These are phyloP conservation scores for Meyerozyma elateridarum DNA, from an alignment of 1,139 yeast genomes.

Conservation along the genomic window DNA sequence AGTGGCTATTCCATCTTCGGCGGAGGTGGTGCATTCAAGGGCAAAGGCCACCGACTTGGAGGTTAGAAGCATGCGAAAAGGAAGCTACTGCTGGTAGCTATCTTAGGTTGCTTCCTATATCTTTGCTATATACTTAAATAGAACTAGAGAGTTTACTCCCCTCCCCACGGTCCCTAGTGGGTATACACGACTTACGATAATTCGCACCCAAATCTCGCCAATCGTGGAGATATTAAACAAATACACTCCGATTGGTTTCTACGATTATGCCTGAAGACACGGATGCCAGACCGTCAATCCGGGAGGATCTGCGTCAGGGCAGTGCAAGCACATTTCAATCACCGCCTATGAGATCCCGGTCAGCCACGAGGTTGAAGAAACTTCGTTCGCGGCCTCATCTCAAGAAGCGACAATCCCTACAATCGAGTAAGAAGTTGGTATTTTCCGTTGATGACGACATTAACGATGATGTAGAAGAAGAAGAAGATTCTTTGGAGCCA, in stretches of 20 bases:
- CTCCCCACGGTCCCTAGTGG: too few relatives aligned
- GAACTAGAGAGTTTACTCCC: too few relatives aligned
- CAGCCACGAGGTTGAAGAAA: slow-evolving; percentile 14
- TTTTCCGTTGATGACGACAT: slow-evolving; percentile 75
- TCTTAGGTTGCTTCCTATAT: too few relatives aligned
- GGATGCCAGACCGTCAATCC: too few relatives aligned
- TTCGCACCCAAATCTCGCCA: too few relatives aligned
- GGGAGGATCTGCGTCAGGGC: slow-evolving; percentile 5
- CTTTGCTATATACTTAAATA: too few relatives aligned
- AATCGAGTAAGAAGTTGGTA: slow-evolving; percentile 28
- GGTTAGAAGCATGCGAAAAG: too few relatives aligned
- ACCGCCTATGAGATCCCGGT: slow-evolving; percentile 10
- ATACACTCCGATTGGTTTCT: too few relatives aligned
- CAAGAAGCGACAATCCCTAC: slow-evolving; percentile 8
- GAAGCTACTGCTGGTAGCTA: too few relatives aligned
- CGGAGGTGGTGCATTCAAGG: slow-evolving; percentile 20
- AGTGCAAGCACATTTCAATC: slow-evolving; percentile 11
- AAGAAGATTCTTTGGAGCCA: slow-evolving; percentile 17
- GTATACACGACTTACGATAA: too few relatives aligned
- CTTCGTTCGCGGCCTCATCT: slow-evolving; percentile 18
- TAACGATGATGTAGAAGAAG: slow-evolving; percentile 51
- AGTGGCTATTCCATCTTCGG: slow-evolving; percentile 16
- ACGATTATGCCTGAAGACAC: too few relatives aligned
- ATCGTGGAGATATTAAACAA: too few relatives aligned
- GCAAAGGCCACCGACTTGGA: slow-evolving; percentile 35